Conservation (phyloP, 2,329 filamentous ascomycete genomes). For the Emergomyces pasteurianus region DNA sequence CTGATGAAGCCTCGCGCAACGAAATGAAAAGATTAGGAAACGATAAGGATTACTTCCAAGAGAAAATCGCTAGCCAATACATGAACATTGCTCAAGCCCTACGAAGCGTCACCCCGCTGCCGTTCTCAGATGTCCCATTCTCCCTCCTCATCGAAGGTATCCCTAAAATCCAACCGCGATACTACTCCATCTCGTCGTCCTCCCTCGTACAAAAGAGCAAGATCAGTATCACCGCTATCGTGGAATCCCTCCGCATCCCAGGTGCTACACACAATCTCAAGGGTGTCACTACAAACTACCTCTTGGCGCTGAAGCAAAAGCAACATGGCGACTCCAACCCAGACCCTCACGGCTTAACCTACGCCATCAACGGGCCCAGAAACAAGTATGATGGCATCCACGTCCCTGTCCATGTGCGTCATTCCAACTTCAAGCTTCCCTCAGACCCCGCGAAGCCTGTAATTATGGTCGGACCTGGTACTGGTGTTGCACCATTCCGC, state of each 20-base stretch:
- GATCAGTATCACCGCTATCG: constrained; percentile 88
- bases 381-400: constrained; percentile 97
- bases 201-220: constrained; percentile 88
- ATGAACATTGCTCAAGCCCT: constrained; percentile 86
- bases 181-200: constrained; percentile 98
- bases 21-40: constrained; percentile 80
- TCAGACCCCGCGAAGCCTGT: constrained; percentile 88
- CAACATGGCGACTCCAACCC: constrained; percentile 68
- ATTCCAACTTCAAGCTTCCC: constrained; percentile 98
- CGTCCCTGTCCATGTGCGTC: constrained; percentile 87
- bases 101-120: constrained; percentile 57
- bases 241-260: constrained; percentile 70
- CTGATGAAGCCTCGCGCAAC: constrained; percentile 69
- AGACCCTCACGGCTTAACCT: constrained; percentile 70
- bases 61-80: constrained; percentile 67
- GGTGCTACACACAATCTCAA: constrained; percentile 70
- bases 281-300: constrained; percentile 94
- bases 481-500: constrained; percentile 87
- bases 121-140: constrained; percentile 80
- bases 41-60: constrained; percentile 92
- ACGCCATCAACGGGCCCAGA: constrained; percentile 75
- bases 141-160: constrained; percentile 88
- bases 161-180: constrained; percentile 89
- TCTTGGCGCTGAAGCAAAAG: constrained; percentile 89
- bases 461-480: constrained; percentile 93